A percentile compares a stretch with the other conserved stretches of the same genome.
phyloP scores from a whole-genome alignment of 441 rosid species.

The Kokia cookei region DNA sequence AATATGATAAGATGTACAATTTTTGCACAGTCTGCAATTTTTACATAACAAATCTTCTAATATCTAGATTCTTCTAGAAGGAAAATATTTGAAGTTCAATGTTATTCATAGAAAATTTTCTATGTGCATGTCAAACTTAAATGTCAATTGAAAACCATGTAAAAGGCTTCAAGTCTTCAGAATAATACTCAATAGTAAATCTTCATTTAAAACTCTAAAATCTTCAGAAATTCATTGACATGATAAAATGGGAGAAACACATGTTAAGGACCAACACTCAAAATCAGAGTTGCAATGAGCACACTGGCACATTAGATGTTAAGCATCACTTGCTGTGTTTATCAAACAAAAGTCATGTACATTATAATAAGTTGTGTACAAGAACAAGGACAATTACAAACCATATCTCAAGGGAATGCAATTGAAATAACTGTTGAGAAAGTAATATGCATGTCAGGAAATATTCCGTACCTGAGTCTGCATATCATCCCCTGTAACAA shows the following conservation, averaged over 20 bases:
- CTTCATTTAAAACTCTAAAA: not conserved
- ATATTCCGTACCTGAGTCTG: slow-evolving; percentile 44
- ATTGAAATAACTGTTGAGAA: not conserved
- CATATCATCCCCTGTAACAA: slow-evolving; percentile 57
- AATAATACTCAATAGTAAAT: not conserved
- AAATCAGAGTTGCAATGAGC: not conserved
- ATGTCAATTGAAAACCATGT: not conserved
- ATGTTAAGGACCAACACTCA: not conserved
- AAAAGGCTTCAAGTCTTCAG: not conserved
- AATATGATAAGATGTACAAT: not conserved
- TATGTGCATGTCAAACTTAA: not conserved
- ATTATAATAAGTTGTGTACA: not conserved
- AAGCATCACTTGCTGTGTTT: not conserved
- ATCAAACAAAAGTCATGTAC: not conserved
- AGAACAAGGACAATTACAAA: not conserved
- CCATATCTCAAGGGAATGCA: not conserved
- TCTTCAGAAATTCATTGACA: not conserved
- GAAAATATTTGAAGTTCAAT: not conserved
- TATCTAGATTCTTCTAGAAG: not conserved
- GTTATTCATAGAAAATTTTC: not conserved
- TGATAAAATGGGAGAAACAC: not conserved
- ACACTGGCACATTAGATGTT: not conserved
- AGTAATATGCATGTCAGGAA: not conserved
- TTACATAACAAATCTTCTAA: not conserved
- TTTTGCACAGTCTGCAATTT: not conserved